Evolutionary conservation across 768 basidiomycete species (phyloP), one percentile per base, ranked within the genome.

Genomic region (Paxillus rubicundulus): DNA sequence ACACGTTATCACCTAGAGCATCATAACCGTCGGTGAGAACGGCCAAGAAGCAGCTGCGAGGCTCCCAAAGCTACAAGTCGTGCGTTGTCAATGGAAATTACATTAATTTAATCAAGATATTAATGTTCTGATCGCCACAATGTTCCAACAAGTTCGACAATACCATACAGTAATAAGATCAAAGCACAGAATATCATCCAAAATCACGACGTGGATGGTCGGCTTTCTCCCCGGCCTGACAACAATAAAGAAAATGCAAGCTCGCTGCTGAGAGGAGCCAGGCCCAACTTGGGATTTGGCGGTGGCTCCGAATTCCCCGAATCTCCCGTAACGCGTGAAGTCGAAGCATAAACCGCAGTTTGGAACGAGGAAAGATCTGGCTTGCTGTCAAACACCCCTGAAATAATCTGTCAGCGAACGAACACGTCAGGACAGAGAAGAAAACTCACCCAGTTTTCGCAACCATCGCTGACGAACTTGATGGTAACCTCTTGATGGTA

Each of bases 1-100:
- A 89, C 77, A 82, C 79, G 17, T 66, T 67, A 52, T 86, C 77
- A 53, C 87, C 81, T 16, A 91, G 74, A 0, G 88, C 88, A 59
- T 85, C 72, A 39, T 5, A 45, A 12, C 5, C 5, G 55, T n/a
- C 36, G 21, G 36, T 56, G 17, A 50, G 54, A 51, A 47, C 16
- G 5, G 10, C 24, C 2, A 4, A 42, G 10, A 10, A 13, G 5
- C 4, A 44, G n/a, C n/a, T n/a, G n/a, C n/a, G n/a, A n/a, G n/a
- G n/a, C n/a, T n/a, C n/a, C n/a, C n/a, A n/a, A n/a, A n/a, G n/a
- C n/a, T n/a, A n/a, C n/a, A n/a, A n/a, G n/a, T n/a, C n/a, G n/a
- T n/a, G n/a, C n/a, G n/a, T n/a, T n/a, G n/a, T n/a, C n/a, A n/a
- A n/a, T n/a, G 24, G 24, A 24, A 24, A 24, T 24, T 24, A 24